Base-by-base conservation (phyloP, 495 filamentous ascomycete genomes). In the Umbilicaria muhlenbergii region DNA sequence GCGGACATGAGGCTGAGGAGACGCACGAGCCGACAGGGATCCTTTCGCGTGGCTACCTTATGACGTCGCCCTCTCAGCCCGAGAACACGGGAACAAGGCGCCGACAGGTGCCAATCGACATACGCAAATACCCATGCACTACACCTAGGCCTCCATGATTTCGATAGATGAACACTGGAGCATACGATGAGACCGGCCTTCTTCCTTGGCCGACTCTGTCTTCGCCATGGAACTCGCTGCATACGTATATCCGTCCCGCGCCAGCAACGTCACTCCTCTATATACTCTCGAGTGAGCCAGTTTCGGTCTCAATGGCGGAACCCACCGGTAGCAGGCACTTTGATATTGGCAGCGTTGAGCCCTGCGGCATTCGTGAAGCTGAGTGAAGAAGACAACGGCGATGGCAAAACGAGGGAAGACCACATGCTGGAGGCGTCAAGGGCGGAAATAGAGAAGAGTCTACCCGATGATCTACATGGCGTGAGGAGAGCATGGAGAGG, bases 361-460 rank as follows among this genome's bases (percentile, higher is more conserved):
- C 78, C 79, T 3, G 72, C 66, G 12, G 82, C 77, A 3, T 93
- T 95, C 53, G 68, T 93, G 32, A 63, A 74, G 47, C 54, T 93
- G 18, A 76, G 77, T 2, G 82, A 86, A 54, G 63, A 77, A 45
- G 71, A 75, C 21, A 68, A 78, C 53, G 62, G 53, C 34, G 67
- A 72, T 42, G 76, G 76, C 21, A 74, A 78, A 51, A 92, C 86
- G 3, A 69, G 71, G 31, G 87, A 95, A 62, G 69, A 71, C 63
- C 78, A 83, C 45, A 94, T 94, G 86, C 73, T 94, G 16, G 74
- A 85, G 54, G 75, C 70, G 5, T 94, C 88, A 28, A 67, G 80
- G 35, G 65, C 75, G 34, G 88, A 94, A 59, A 73, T 92, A 24
- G 68, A 67, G 44, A 83, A 81, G 51, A 63, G 65, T 11, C 68